Base-by-base conservation (phyloP, 2,329 filamentous ascomycete genomes). In the Colletotrichum sp. region DNA sequence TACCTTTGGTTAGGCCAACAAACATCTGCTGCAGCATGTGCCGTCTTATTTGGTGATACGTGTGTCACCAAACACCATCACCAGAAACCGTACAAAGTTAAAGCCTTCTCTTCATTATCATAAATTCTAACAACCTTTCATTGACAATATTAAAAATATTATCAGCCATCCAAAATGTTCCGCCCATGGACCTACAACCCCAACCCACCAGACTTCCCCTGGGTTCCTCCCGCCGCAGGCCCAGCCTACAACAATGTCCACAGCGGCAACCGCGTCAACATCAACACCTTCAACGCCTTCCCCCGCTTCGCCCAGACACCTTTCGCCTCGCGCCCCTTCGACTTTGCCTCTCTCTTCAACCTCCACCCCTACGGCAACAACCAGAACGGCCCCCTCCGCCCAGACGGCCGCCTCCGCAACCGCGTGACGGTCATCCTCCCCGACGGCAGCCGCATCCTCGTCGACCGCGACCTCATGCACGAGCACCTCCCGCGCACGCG, bases 401-500 rank as follows among this genome's bases (percentile, higher is more conserved):
- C 56, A 10, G 58, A 71, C 30, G 66, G 56, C 58, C 75, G 69
- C 14, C 38, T 69, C 36, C 73, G 73, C 48, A 69, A 65, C 34
- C 55, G 69, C 65, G 21, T 76, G 5, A 77, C 73, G n/a, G 73
- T 77, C 6, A 24, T 70, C 14, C 69, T 77, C 24, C 69, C 73
- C 9, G 69, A 69, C 18, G 69, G 69, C 26, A 48, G 61, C 26
- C 55, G 58, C 18, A 55, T 59, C 32, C 30, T 76, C 5, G 18
- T 77, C 62, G 64, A 73, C 55, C 74, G 74, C 43, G 61, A 66
- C 36, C 18, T 73, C 14, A 71, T 77, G 21, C 48, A 69, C 32
- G 65, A 73, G 13, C 62, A 73, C 34, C 74, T 77, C 43, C 75
- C 75, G 5, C 73, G 75, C 4, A 77, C 69, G 3, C 75, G 73